Base-by-base conservation (phyloP, 371 early-diverging fungal genomes). In the Mucor piriformis region DNA sequence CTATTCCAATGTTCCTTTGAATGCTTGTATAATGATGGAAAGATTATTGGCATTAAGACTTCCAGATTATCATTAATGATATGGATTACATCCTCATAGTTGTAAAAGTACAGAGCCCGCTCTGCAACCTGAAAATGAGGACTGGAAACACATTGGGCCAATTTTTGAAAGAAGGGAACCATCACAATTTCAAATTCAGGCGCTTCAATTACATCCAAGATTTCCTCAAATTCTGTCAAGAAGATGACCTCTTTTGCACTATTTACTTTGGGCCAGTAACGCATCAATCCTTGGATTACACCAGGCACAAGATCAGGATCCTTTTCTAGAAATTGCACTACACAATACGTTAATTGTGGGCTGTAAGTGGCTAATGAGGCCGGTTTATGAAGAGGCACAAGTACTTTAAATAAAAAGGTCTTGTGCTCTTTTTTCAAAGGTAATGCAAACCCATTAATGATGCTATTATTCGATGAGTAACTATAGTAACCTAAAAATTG, bases 391-490 rank as follows among this genome's bases (percentile, higher is more conserved):
- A 98, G 81, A 24, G 99, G 99, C 51, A 98, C 74, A 58, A 98
- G 84, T 8, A 95, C 97, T 47, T 89, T 85, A 20, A 88, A 88
- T 51, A 98, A 69, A 74, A 98, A 98, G 3, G 86, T 87, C 73
- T 96, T 95, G 81, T 98, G 99, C 76, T 98, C 99, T 53, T 97
- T 95, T 75, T 97, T 97, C 38, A 98, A 73, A 24, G 99, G 99
- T 20, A 97, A 79, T 0, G 98, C 97, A 76, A 98, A 98, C 13
- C 99, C 99, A 76, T 98, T 98, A 79, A 98, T 97, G 61, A 98
- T 97, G 76, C 95, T 74, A 59, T 18, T 29, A 37, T 10, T 32
- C 5, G 3, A 24, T 33, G 2, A 51, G 24, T 21, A 46, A 11
- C 6, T 15, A 46, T 38, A 8, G 27, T 27, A 42, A 27, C 38